Base-by-base conservation (phyloP, 2,329 filamentous ascomycete genomes). In the Drechslerella coelobrocha region DNA sequence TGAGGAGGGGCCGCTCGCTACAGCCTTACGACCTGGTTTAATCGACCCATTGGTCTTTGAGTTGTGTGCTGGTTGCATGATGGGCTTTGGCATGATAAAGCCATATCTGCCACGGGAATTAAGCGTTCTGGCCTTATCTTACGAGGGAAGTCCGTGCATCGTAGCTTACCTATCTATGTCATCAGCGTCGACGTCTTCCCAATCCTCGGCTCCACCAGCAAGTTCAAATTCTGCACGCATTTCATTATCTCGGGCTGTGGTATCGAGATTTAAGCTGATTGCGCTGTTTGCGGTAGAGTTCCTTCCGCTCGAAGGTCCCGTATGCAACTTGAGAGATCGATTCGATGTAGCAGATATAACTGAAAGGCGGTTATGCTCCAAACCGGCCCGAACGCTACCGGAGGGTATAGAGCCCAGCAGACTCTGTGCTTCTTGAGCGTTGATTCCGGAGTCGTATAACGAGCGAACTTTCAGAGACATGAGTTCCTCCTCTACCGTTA, bases 181-280 rank as follows among this genome's bases (percentile, higher is more conserved):
- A 53, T 80, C 81, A 29, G 82, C 84, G 57, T 86, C 80, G 1
- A 89, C 79, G 73, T 88, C 84, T 75, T 88, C 84, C 86, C 86
- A 89, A 75, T 89, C 86, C 76, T 89, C 87, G 19, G 88, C 59
- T 9, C 75, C 75, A 80, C 14, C 85, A 12, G 84, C 84, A 41
- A 83, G 78, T 75, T 86, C 83, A 68, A 81, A 80, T 52, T 75
- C 73, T 41, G 62, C 68, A 47, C 72, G 68, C 17, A 47, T 37
- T n/a, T 66, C 48, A 41, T 26, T 79, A 79, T 74, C 77, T 19
- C 51, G 39, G 31, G 41, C 59, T 26, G 53, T 45, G 23, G 26
- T 39, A 17, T 60, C 62, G 52, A 57, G 26, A 41, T 56, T 60
- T 41, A 62, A 9, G 12, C 61, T 60, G 19, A 27, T 45, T 31